Percentiles rank a stretch among this genome's conserved stretches.
Evolutionary conservation across 2,329 filamentous ascomycete genomes (phyloP).

Genomic region (Aspergillus nomiae): DNA sequence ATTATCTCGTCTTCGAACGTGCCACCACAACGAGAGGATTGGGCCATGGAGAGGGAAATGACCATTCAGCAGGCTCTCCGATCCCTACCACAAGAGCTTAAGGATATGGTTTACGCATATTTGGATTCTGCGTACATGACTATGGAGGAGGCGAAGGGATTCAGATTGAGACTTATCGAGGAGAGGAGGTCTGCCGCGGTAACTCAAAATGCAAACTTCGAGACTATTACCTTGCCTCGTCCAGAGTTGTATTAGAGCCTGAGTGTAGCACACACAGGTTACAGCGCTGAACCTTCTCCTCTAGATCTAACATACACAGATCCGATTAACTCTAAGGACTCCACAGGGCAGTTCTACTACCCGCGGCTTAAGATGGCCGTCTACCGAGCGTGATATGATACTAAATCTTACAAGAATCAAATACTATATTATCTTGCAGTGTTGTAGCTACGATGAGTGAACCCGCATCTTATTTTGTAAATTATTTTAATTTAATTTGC

Average conservation of each 20-base stretch:
- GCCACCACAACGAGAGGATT: slow-evolving; percentile 53
- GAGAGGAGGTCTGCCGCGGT: slow-evolving; percentile 30
- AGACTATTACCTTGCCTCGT: background rate
- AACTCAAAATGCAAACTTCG: slow-evolving; percentile 14
- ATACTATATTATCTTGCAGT: no score
- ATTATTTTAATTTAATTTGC: background rate
- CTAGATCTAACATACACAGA: no score
- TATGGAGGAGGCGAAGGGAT: slow-evolving; percentile 41
- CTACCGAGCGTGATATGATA: no score
- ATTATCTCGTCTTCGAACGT: slow-evolving; percentile 57
- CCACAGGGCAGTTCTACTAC: no score
- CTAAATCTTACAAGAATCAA: no score
- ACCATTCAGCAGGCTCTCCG: slow-evolving; percentile 14
- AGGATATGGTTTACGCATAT: slow-evolving; percentile 29
- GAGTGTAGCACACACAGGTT: background rate
- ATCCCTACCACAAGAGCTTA: slow-evolving; percentile 25
- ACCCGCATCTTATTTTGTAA: no score
- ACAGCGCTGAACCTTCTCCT: no score
- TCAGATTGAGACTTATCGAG: slow-evolving; percentile 43
- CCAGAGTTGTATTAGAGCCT: background rate
- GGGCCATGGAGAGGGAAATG: slow-evolving; percentile 38
- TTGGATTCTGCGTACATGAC: slow-evolving; percentile 26
- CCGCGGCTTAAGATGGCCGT: no score
- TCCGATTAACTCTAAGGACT: no score
- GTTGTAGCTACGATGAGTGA: no score